A percentile compares a stretch with the other conserved stretches of the same genome.
These are phyloP conservation scores for Cinnamomum micranthum DNA, from an alignment of 164 flowering plant species.

Conservation along the genomic window DNA sequence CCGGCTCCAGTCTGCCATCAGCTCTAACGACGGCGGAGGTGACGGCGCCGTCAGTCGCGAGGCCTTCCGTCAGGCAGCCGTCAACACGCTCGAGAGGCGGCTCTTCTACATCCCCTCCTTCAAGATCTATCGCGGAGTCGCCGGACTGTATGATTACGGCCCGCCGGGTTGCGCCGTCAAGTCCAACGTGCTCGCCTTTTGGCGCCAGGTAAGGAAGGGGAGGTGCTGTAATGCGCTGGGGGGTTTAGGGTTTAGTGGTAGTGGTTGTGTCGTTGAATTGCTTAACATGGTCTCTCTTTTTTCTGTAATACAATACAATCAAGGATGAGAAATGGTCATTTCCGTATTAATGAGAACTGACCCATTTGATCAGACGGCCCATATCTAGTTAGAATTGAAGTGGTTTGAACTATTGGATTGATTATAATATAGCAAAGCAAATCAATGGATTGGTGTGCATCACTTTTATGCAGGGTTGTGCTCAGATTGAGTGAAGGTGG, in stretches of 20 bases:
- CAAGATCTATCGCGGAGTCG: conserved; percentile 91
- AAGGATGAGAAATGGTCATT: too few species aligned
- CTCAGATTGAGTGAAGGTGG: too few species aligned
- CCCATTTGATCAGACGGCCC: too few species aligned
- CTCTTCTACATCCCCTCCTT: conserved; percentile 82
- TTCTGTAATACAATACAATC: too few species aligned
- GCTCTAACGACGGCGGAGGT: conserved; percentile 8
- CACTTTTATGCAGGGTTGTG: too few species aligned
- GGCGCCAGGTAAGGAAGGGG: conserved; percentile 71
- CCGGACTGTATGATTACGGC: conserved; percentile 91
- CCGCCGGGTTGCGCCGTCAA: conserved; percentile 96
- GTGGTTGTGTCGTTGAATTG: background rate
- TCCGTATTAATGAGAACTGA: too few species aligned
- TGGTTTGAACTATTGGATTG: too few species aligned
- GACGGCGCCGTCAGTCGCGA: conserved; percentile 36
- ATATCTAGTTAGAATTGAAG: too few species aligned
- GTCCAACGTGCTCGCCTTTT: conserved; percentile 80
- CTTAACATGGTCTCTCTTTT: too few species aligned
- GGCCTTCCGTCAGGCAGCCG: conserved; percentile 66
- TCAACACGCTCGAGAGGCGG: conserved; percentile 79
- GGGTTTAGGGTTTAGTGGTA: background rate
- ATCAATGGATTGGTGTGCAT: too few species aligned
- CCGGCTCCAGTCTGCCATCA: conserved; percentile 35
- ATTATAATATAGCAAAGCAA: too few species aligned
- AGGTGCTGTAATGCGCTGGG: too few species aligned